Conservation (phyloP, 2,329 filamentous ascomycete species). For the Fusarium sp. region DNA sequence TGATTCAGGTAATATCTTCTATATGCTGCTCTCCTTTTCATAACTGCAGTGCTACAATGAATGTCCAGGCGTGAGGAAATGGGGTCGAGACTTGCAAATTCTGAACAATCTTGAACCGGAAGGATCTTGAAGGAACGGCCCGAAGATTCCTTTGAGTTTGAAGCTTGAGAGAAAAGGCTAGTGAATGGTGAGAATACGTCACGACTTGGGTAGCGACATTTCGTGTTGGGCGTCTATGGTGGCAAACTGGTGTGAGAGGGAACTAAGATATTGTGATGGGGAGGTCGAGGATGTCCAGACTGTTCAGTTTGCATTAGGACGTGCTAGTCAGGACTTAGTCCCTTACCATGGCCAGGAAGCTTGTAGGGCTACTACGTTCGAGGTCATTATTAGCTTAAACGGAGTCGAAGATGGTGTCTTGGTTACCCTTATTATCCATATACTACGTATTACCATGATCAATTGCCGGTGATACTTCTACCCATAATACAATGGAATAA, state of each 20-base stretch:
- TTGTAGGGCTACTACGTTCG: background rate
- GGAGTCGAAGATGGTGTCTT: background rate
- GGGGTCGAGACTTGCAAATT: background rate
- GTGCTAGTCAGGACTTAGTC: background rate
- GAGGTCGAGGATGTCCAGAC: slow-evolving; percentile 7
- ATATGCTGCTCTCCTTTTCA: background rate
- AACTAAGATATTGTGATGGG: slow-evolving; percentile 9
- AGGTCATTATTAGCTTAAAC: slow-evolving; percentile 1
- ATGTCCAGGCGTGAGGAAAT: background rate
- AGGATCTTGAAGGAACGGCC: slow-evolving; percentile 17
- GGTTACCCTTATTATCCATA: background rate
- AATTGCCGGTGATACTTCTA: background rate
- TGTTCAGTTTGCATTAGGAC: background rate
- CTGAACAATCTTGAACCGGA: background rate
- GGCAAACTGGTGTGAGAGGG: slow-evolving; percentile 31
- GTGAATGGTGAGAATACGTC: slow-evolving; percentile 13
- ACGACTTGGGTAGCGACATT: slow-evolving; percentile 16
- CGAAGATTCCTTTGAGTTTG: slow-evolving; percentile 27
- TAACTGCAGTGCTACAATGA: background rate
- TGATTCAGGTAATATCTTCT: background rate
- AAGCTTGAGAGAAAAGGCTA: slow-evolving; percentile 18
- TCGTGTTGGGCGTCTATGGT: slow-evolving; percentile 27
- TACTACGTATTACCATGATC: background rate
- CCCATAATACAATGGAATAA: background rate
- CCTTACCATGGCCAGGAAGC: background rate